phyloP scores from a whole-genome alignment of 2,329 filamentous ascomycete genomes.

The Pezizomycotina sp. region DNA sequence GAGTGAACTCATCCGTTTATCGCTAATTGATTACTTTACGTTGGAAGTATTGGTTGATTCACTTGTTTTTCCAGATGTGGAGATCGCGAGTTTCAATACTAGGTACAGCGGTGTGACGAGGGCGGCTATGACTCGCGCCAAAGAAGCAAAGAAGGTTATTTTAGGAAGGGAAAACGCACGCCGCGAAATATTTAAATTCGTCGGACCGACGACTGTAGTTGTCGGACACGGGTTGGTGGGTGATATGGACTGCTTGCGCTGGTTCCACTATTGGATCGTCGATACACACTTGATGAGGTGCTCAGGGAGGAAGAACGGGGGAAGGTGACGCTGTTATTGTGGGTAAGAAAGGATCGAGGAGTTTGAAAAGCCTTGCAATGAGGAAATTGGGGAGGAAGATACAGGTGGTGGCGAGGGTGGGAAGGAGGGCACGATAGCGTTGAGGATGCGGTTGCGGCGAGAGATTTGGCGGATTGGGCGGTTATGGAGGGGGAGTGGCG shows the following conservation, averaged over 20 bases:
- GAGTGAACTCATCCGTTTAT: slow-evolving; percentile 38
- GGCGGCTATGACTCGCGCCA: slow-evolving; percentile 30
- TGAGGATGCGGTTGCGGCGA: slow-evolving; percentile 33
- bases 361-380: slow-evolving; percentile 20
- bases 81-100: slow-evolving; percentile 37
- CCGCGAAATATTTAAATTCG: slow-evolving; percentile 31
- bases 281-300: slow-evolving; percentile 31
- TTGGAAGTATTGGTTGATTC: slow-evolving; percentile 35
- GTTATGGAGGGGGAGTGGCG: too few relatives aligned
- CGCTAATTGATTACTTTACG: slow-evolving; percentile 38
- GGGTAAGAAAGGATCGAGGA: slow-evolving; percentile 25
- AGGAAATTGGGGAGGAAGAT: slow-evolving; percentile 14
- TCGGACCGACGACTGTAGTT: slow-evolving; percentile 35
- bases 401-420: slow-evolving; percentile 7
- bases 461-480: slow-evolving; percentile 33
- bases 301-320: slow-evolving; percentile 2
- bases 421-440: slow-evolving; percentile 32
- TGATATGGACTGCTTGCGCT: slow-evolving; percentile 34
- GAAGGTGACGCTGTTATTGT: not conserved
- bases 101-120: slow-evolving; percentile 36
- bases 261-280: slow-evolving; percentile 34
- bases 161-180: slow-evolving; percentile 33
- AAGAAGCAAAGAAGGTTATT: slow-evolving; percentile 28
- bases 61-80: slow-evolving; percentile 35
- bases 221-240: slow-evolving; percentile 34